phyloP scores from a whole-genome alignment of 192 early-diverging fungal species.

The Coemansia sp. region DNA sequence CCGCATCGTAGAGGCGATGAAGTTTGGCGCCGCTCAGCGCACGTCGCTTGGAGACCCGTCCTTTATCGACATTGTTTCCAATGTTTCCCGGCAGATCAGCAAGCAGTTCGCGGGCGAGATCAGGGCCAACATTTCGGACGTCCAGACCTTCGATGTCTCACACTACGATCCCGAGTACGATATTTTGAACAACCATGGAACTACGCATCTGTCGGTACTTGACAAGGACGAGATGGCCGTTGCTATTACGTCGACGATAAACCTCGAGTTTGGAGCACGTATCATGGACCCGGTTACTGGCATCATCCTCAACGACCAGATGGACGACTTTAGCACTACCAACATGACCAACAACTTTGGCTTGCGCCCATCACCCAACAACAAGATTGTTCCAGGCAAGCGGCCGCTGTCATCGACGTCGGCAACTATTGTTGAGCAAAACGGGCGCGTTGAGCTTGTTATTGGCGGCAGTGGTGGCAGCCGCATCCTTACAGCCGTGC shows the following conservation, averaged over 20 bases:
- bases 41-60: slow-evolving; percentile 81
- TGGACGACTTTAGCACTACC: slow-evolving; percentile 92
- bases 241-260: slow-evolving; percentile 86
- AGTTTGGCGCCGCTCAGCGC: slow-evolving; percentile 83
- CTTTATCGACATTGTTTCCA: slow-evolving; percentile 49
- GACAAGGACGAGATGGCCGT: slow-evolving; percentile 74
- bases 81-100: slow-evolving; percentile 61
- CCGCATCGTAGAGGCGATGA: slow-evolving; percentile 84
- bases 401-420: slow-evolving; percentile 70
- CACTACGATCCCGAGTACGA: slow-evolving; percentile 86
- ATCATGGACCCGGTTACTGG: slow-evolving; percentile 86
- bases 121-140: slow-evolving; percentile 74
- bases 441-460: slow-evolving; percentile 65
- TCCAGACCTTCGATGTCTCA: slow-evolving; percentile 60
- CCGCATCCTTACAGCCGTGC: slow-evolving; percentile 74
- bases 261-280: slow-evolving; percentile 86
- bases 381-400: slow-evolving; percentile 77
- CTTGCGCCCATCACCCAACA: slow-evolving; percentile 80
- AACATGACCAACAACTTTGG: slow-evolving; percentile 75
- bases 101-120: slow-evolving; percentile 69
- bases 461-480: slow-evolving; percentile 88
- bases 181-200: slow-evolving; percentile 79
- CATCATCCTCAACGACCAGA: slow-evolving; percentile 92
- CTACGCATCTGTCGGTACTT: slow-evolving; percentile 86
- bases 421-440: slow-evolving; percentile 47